Evolutionary conservation across 1,139 yeast genomes (phyloP).

Genomic region (Petasospora fabianii): DNA sequence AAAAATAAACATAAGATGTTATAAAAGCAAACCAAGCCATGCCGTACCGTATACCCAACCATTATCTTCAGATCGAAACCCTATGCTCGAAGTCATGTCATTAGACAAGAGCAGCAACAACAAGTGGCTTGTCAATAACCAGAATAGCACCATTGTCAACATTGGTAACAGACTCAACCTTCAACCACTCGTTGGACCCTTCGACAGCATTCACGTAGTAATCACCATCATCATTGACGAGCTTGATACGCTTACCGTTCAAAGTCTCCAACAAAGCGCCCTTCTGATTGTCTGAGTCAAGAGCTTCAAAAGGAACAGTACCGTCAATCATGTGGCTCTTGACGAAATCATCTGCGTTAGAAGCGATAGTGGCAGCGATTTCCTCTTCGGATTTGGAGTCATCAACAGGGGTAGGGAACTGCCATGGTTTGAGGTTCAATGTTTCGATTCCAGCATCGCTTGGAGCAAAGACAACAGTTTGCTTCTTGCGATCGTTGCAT

Average conservation of each 20-base stretch:
- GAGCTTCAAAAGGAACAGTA: constrained; percentile 25
- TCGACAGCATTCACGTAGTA: constrained; percentile 38
- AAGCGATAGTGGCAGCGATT: constrained; percentile 39
- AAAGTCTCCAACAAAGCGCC: constrained; percentile 35
- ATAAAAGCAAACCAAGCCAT: too few relatives aligned
- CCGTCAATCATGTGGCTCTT: constrained; percentile 47
- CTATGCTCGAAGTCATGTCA: neutral
- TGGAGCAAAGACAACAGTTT: constrained; percentile 58
- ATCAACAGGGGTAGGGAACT: constrained; percentile 50
- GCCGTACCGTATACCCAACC: too few relatives aligned
- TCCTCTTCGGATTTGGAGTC: constrained; percentile 35
- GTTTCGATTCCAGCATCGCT: constrained; percentile 48
- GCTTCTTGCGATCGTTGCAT: constrained; percentile 37
- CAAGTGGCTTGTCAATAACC: constrained; percentile 38
- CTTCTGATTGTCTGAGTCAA: constrained; percentile 22
- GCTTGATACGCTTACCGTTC: constrained; percentile 41
- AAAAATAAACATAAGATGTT: too few relatives aligned
- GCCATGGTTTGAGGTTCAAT: constrained; percentile 58
- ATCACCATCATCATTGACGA: constrained; percentile 40
- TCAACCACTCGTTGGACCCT: constrained; percentile 35
- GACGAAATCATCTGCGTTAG: constrained; percentile 50
- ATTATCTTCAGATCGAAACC: too few relatives aligned
- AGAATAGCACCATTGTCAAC: constrained; percentile 60
- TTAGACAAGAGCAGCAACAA: constrained; percentile 5
- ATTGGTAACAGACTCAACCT: constrained; percentile 40